phyloP scores from a whole-genome alignment of 2,329 filamentous ascomycete species.

The Sclerotinia sclerotiorum region DNA sequence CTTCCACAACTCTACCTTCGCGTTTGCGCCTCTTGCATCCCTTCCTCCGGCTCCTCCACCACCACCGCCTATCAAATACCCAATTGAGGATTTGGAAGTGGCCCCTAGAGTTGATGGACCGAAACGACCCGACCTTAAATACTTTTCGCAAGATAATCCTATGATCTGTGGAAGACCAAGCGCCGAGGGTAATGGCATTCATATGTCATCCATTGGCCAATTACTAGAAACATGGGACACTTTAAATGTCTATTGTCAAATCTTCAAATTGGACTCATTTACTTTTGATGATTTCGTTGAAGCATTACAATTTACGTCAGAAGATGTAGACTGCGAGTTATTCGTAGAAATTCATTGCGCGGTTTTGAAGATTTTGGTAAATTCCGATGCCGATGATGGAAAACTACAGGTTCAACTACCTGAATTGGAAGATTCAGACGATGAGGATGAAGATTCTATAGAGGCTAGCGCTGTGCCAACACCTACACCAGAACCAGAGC shows the following conservation, averaged over 20 bases:
- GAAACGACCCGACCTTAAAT: slow-evolving; percentile 74
- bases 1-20: slow-evolving; percentile 47
- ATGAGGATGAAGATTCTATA: slow-evolving; percentile 66
- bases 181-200: slow-evolving; percentile 59
- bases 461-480: slow-evolving; percentile 53
- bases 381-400: slow-evolving; percentile 71
- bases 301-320: slow-evolving; percentile 74
- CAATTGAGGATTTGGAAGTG: slow-evolving; percentile 89
- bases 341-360: slow-evolving; percentile 91
- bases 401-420: slow-evolving; percentile 78
- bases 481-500: slow-evolving; percentile 69
- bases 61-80: slow-evolving; percentile 83
- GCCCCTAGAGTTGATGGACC: slow-evolving; percentile 60
- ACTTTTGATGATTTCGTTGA: slow-evolving; percentile 96
- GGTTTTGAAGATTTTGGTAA: slow-evolving; percentile 81
- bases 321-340: slow-evolving; percentile 75
- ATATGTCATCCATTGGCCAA: slow-evolving; percentile 81
- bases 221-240: slow-evolving; percentile 94
- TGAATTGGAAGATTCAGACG: slow-evolving; percentile 64
- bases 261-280: slow-evolving; percentile 92
- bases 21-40: slow-evolving; percentile 50
- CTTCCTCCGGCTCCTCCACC: slow-evolving; percentile 58
- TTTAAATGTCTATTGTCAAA: slow-evolving; percentile 95
- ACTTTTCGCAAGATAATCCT: slow-evolving; percentile 66
- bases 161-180: slow-evolving; percentile 49